Evolutionary conservation across 768 basidiomycete genomes (phyloP), one percentile per base, ranked within the genome.

Genomic region (Lentinula edodes): DNA sequence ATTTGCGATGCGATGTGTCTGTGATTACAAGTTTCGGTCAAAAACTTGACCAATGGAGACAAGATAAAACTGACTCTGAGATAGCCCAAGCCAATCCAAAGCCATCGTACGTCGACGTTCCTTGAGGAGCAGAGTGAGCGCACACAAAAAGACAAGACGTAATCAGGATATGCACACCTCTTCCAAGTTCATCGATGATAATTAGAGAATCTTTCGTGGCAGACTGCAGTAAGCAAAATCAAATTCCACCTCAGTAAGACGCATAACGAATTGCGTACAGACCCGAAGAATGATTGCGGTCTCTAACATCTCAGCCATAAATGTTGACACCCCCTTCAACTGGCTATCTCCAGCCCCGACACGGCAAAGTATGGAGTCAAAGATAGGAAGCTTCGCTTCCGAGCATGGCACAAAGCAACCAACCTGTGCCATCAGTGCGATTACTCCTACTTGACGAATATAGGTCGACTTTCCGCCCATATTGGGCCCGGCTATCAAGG

Each of bases 261-360:
- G 41, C 12, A 4, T 16, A 9, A 50, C 23, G 9, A 61, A 50
- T 38, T 5, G 36, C 68, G 12, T 51, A 55, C 85, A 34, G 41
- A 93, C 93, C 67, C 89, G 83, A 46, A 99, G 81, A 67, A 98
- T 98, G 0, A 91, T 93, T 0, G 97, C 95, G 0, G 95, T 98
- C 73, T 99, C 97, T 34, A 99, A 81, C 97, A 98, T 98, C 74
- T 99, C 97, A 1, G 95, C 95, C 96, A 98, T 98, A 72, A 99
- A 99, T 0, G 96, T 99, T 28, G 94, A 96, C 0, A 99, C 93
- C 10, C 97, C 97, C 73, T 97, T 98, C 50, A 98, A 76, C 70
- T 98, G 96, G 71, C 92, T 95, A 71, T 99, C 97, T 0, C 97
- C 97, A 0, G 97, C 97, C 8, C 97, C 97, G 1, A 99, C 96